phyloP scores from a whole-genome alignment of 2,329 filamentous ascomycete genomes.

The Sclerotinia sclerotiorum region DNA sequence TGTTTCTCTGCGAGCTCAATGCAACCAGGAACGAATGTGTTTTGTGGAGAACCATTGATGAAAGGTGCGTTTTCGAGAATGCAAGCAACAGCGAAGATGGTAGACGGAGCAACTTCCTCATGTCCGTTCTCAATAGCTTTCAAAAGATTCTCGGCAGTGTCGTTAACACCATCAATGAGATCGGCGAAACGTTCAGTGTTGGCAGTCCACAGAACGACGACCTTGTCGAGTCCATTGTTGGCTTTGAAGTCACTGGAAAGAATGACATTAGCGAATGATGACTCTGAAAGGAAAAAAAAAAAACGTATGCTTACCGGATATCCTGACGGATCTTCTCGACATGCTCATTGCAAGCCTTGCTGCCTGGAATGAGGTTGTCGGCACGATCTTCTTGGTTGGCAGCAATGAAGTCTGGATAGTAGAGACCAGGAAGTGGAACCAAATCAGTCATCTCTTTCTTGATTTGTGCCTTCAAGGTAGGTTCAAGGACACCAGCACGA shows the following conservation, averaged over 20 bases:
- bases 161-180: constrained; percentile 83
- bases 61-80: constrained; percentile 89
- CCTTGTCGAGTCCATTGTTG: constrained; percentile 81
- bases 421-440: constrained; percentile 89
- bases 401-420: constrained; percentile 99
- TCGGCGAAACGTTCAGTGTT: constrained; percentile 98
- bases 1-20: constrained; percentile 86
- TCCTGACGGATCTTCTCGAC: constrained; percentile 92
- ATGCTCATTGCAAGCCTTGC: constrained; percentile 81
- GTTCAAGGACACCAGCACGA: constrained; percentile 90
- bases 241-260: constrained; percentile 77
- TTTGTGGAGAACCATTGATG: constrained; percentile 99
- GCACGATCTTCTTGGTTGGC: constrained; percentile 97
- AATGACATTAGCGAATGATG: not conserved
- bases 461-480: constrained; percentile 85
- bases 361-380: constrained; percentile 82
- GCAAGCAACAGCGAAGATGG: constrained; percentile 90
- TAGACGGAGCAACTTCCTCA: constrained; percentile 90
- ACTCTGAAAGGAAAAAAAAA: too few species aligned
- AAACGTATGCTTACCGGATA: constrained; percentile 62
- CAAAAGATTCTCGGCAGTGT: constrained; percentile 92
- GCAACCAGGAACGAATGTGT: constrained; percentile 95
- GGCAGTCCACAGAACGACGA: constrained; percentile 97
- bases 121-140: constrained; percentile 84
- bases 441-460: constrained; percentile 90